Percentiles rank a stretch among this genome's conserved stretches.
Evolutionary conservation across 257 asterid genomes (phyloP).

Genomic region (Cordia subcordata): DNA sequence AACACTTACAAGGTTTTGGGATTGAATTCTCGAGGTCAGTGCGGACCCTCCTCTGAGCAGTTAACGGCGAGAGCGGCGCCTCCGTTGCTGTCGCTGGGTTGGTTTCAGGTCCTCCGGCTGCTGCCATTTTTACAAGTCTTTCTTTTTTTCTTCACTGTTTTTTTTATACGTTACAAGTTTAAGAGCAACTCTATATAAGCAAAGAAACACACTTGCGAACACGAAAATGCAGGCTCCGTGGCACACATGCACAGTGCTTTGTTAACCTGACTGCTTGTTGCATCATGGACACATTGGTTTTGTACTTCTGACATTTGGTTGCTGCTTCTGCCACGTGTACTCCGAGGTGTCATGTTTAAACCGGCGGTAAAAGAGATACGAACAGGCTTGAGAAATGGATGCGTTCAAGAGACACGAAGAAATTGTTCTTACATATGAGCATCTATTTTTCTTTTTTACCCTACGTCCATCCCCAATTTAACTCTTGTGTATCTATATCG

Average conservation of each 20-base stretch:
- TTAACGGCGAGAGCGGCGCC: constrained; percentile 81
- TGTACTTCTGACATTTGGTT: constrained; percentile 1
- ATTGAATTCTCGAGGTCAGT: constrained; percentile 60
- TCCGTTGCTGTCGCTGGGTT: constrained; percentile 47
- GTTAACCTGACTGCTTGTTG: not conserved
- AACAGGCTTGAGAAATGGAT: no score
- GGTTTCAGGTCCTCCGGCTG: constrained; percentile 34
- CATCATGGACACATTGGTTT: constrained; percentile 1
- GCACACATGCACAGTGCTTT: constrained; percentile 17
- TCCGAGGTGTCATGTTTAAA: not conserved
- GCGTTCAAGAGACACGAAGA: no score
- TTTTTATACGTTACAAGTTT: no score
- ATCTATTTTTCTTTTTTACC: no score
- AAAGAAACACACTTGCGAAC: not conserved
- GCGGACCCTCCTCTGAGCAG: constrained; percentile 51
- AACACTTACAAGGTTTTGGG: constrained; percentile 73
- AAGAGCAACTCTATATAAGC: no score
- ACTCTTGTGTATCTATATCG: no score
- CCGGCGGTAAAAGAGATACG: no score
- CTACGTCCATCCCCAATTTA: no score
- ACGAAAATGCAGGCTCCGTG: constrained; percentile 11
- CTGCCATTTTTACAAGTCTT: not conserved
- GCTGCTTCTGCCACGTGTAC: constrained; percentile 10
- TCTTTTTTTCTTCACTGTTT: not conserved
- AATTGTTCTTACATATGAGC: no score